A percentile compares a stretch with the other conserved stretches of the same genome.
Evolutionary conservation across 805 yeast species (phyloP).

Genomic region (Kluyveromyces siamensis): DNA sequence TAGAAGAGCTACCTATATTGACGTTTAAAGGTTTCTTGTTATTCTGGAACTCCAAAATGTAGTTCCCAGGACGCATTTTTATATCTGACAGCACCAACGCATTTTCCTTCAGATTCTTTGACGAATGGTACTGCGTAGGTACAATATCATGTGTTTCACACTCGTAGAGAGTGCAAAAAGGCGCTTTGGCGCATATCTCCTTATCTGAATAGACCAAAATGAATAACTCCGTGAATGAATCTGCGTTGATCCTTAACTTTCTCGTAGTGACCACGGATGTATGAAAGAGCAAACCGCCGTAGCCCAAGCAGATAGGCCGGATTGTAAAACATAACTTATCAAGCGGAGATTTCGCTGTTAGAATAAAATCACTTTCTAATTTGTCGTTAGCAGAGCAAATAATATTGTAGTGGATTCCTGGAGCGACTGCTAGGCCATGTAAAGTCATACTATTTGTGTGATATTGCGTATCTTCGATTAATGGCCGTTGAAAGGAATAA

Average conservation of each 20-base stretch:
- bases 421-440: background rate
- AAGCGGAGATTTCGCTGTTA: background rate
- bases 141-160: background rate
- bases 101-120: background rate
- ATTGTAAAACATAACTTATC: background rate
- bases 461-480: conserved; percentile 11
- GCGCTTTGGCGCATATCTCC: background rate
- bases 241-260: background rate
- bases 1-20: background rate
- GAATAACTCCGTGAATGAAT: background rate
- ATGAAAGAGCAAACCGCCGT: conserved; percentile 1
- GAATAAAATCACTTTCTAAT: background rate
- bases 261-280: background rate
- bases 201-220: background rate
- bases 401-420: background rate
- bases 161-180: background rate
- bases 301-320: background rate
- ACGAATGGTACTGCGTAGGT: background rate
- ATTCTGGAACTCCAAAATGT: background rate
- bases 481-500: conserved; percentile 13
- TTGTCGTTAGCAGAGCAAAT: background rate
- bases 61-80: background rate
- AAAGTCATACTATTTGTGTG: background rate
- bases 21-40: background rate
- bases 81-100: background rate